These are phyloP conservation scores for Phytophthora tentaculata DNA, from an alignment of 352 stramenopile genomes.

Conservation along the genomic window DNA sequence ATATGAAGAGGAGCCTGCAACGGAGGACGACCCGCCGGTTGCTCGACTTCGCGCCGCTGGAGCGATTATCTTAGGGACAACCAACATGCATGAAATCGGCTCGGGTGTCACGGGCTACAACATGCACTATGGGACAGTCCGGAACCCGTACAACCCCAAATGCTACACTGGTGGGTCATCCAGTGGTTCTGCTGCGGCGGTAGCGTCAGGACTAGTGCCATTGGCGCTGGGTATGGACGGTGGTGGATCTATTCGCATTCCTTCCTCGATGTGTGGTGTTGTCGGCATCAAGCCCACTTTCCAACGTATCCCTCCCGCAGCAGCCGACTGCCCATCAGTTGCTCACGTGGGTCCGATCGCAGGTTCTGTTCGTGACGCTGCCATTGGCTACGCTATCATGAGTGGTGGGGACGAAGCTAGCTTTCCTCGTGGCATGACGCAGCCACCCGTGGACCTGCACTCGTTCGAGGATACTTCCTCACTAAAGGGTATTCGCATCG, in stretches of 20 bases:
- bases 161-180: constrained; percentile 92
- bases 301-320: constrained; percentile 68
- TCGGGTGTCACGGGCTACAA: constrained; percentile 81
- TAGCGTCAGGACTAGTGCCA: constrained; percentile 88
- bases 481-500: constrained; percentile 74
- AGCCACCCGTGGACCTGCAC: constrained; percentile 54
- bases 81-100: constrained; percentile 92
- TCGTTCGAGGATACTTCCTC: constrained; percentile 67
- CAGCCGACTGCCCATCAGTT: constrained; percentile 64
- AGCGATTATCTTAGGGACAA: constrained; percentile 89
- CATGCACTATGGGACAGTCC: constrained; percentile 69
- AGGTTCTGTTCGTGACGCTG: constrained; percentile 75
- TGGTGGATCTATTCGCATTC: constrained; percentile 91
- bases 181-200: constrained; percentile 87
- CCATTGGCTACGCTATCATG: constrained; percentile 87
- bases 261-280: constrained; percentile 86
- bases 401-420: constrained; percentile 55
- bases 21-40: constrained; percentile 60
- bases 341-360: constrained; percentile 85
- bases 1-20: constrained; percentile 48
- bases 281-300: constrained; percentile 92
- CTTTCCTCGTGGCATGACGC: constrained; percentile 51
- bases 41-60: constrained; percentile 67
- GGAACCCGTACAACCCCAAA: constrained; percentile 87
- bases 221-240: constrained; percentile 89